These are phyloP conservation scores for Arachis hypogaea DNA, from an alignment of 306 rosid species.

Conservation along the genomic window DNA sequence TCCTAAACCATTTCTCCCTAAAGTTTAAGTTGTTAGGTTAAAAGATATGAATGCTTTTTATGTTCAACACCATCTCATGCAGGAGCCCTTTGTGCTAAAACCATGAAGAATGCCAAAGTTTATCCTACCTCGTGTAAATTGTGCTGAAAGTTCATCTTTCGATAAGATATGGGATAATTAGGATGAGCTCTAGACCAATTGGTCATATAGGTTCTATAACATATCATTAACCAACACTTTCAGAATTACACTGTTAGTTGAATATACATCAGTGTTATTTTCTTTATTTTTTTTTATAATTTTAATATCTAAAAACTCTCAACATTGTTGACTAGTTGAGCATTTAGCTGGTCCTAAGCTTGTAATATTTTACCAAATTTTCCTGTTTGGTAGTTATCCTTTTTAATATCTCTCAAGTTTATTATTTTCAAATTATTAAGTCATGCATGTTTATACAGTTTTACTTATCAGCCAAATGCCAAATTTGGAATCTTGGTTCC, in stretches of 20 bases:
- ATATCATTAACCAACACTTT: neutral
- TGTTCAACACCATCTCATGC: neutral
- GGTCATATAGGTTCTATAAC: neutral
- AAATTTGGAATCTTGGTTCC: constrained; percentile 32
- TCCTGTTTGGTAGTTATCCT: neutral
- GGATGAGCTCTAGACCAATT: neutral
- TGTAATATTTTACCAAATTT: constrained; percentile 15
- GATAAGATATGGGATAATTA: neutral
- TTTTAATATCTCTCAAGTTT: constrained; percentile 14
- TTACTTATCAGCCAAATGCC: constrained; percentile 12
- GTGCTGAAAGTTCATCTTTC: neutral
- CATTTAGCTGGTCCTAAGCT: constrained; percentile 23
- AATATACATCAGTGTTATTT: neutral
- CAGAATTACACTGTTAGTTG: neutral
- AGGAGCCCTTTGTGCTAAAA: neutral
- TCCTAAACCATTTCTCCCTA: neutral
- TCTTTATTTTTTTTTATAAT: neutral
- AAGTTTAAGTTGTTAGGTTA: neutral
- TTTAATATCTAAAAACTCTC: neutral
- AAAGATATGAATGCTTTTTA: neutral
- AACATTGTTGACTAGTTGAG: constrained; percentile 17
- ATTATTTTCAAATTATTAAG: constrained; percentile 23
- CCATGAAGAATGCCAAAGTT: neutral
- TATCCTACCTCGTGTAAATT: neutral
- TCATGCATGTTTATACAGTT: constrained; percentile 4